Base-by-base conservation (phyloP, 2,329 filamentous ascomycete species). In the Cladophialophora exuberans region DNA sequence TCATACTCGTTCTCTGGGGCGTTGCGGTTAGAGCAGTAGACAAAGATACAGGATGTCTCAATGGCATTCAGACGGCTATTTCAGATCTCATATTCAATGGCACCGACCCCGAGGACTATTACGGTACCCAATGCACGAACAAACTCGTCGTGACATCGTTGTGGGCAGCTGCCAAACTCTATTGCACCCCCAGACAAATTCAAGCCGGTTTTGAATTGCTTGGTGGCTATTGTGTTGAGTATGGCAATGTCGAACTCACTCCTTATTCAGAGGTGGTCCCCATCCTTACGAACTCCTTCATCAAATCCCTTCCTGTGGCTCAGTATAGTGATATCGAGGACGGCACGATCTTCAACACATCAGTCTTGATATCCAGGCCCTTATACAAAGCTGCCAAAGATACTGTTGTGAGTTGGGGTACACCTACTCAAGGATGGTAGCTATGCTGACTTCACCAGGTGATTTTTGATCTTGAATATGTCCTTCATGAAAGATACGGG, bases 401-500 rank as follows among this genome's bases (percentile, higher is more conserved):
- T 22, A 73, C 72, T 1, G 64, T 69, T 26, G 72, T 73, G 54
- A 44, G 13, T 18, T 28, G 15, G 39, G 20, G 47, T 22, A 45
- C 54, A 31, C 25, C 17, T 41, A 17, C 18, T 17, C 17, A n/a
- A 6, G 20, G 3, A 4, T 17, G 11, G 11, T 3, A 15, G 20
- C 22, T 10, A 11, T 31, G 7, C 17, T 54, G 36, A 54, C 44
- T 20, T 13, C 22, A 15, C 4, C 22, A 57, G 54, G 33, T 20
- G 5, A 4, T 44, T n/a, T 57, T 53, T 23, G 20, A 51, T 46
- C 70, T 69, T 56, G 67, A 57, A 64, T 67, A 50, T 70, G 66
- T 66, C 59, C 67, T 50, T 2, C 70, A 73, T 59, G 65, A 69
- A 60, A 62, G 65, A 58, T 73, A 69, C 54, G 69, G 72, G 72